phyloP scores from a whole-genome alignment of 164 flowering plant species.

The Nymphaea thermarum region DNA sequence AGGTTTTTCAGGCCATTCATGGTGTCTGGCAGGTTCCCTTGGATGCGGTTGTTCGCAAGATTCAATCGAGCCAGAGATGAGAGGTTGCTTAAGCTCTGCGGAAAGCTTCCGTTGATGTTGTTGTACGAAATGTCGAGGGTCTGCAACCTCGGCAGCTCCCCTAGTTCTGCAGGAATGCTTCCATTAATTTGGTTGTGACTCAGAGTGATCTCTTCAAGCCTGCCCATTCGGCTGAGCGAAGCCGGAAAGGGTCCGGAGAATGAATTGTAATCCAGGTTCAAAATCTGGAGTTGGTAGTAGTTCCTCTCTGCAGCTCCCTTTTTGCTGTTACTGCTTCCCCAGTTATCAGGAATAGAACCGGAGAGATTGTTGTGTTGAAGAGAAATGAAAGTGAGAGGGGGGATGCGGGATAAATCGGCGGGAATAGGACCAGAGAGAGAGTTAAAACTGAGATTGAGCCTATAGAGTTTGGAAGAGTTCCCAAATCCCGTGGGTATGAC shows the following conservation, averaged over 20 bases:
- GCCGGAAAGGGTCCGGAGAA: constrained; percentile 45
- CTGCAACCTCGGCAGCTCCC: constrained; percentile 33
- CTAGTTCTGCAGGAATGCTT: constrained; percentile 41
- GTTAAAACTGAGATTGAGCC: constrained; percentile 76
- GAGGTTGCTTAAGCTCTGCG: constrained; percentile 30
- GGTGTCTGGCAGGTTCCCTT: constrained; percentile 28
- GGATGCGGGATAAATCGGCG: constrained; percentile 23
- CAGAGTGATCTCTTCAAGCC: constrained; percentile 40
- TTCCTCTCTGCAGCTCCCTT: constrained; percentile 6
- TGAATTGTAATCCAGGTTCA: constrained; percentile 48
- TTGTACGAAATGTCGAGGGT: constrained; percentile 51
- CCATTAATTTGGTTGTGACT: constrained; percentile 49
- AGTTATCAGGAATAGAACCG: constrained; percentile 56
- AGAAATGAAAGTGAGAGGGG: constrained; percentile 51
- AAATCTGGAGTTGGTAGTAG: constrained; percentile 25
- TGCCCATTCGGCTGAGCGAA: constrained; percentile 30
- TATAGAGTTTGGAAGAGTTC: constrained; percentile 42
- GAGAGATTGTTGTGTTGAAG: constrained; percentile 72
- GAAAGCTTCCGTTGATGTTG: constrained; percentile 45
- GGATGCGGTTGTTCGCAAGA: constrained; percentile 36
- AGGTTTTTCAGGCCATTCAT: constrained; percentile 31
- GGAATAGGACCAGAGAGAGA: constrained; percentile 57
- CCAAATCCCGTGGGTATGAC: constrained; percentile 46
- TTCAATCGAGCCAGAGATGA: constrained; percentile 32
- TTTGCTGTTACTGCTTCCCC: constrained; percentile 21